Evolutionary conservation across 441 rosid genomes (phyloP), one percentile per base, ranked within the genome.

Genomic region (Populus hybrid): DNA sequence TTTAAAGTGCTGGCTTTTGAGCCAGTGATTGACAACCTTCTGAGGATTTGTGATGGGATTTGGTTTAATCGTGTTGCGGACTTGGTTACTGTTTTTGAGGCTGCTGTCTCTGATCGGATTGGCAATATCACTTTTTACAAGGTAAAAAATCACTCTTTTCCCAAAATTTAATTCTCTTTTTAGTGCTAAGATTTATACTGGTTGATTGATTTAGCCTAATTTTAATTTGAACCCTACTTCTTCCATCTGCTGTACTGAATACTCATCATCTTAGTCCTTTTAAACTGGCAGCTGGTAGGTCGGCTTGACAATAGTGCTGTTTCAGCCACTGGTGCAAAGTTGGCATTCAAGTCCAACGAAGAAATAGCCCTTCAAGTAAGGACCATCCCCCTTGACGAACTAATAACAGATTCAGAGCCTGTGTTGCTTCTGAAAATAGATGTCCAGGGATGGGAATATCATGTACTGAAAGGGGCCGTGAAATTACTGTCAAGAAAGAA

Each of bases 391-490:
- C 97, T 94, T 7, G 98, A 94, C 26, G 86, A 94, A 71, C 80
- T 96, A 28, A 87, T 93, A 77, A 82, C 90, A 0, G 90, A 89
- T 38, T 85, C 90, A 2, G 89, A 88, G 72, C 75, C 86, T 3
- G 90, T 94, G 74, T 87, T 91, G 79, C 84, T 96, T 53, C 79
- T 94, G 69, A 94, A 94, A 84, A 88, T 93, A 64, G 99, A 96
- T 69, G 98, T 96, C 78, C 99, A 94, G 84, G 99, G 99, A 75
- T 96, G 99, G 99, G 99, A 96, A 76, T 87, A 88, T 83, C 98
- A 94, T 63, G 99, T 96, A 14, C 65, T 96, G 77, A 94, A 89
- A 76, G 99, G 98, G 4, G 97, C 98, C 26, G 36, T 85, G 69
- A 92, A 92, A 85, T 82, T 96, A 50, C 87, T 94, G 3, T 93